Evolutionary conservation across 2,329 filamentous ascomycete species (phyloP).

Genomic region (Didymella pomorum): DNA sequence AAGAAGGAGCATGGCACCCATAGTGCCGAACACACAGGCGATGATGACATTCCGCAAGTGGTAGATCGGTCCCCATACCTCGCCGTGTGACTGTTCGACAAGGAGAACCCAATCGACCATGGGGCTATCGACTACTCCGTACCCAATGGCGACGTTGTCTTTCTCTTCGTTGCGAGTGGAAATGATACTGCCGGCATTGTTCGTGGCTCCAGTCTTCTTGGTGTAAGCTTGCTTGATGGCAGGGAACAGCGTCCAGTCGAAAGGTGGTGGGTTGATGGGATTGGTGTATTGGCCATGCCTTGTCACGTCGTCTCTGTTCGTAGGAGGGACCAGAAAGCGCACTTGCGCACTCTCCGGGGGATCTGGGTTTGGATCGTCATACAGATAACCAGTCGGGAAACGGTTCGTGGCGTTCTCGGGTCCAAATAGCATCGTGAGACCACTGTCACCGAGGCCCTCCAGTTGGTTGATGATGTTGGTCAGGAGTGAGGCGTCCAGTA

Average conservation of each 20-base stretch:
- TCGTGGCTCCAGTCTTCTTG: conserved; percentile 55
- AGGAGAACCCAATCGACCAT: conserved; percentile 84
- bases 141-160: conserved; percentile 77
- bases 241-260: conserved; percentile 68
- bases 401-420: conserved; percentile 71
- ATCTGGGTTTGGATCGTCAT: conserved; percentile 27
- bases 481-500: conserved; percentile 73
- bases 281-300: conserved; percentile 42
- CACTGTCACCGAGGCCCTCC: conserved; percentile 75
- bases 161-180: conserved; percentile 77
- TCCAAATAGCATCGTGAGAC: conserved; percentile 74
- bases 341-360: conserved; percentile 39
- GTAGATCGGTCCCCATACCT: conserved; percentile 79
- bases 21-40: conserved; percentile 84
- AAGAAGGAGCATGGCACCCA: conserved; percentile 74
- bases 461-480: conserved; percentile 67
- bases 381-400: conserved; percentile 50
- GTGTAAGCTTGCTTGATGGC: conserved; percentile 69
- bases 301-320: conserved; percentile 26
- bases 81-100: conserved; percentile 76
- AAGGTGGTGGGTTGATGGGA: conserved; percentile 51
- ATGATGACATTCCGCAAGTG: conserved; percentile 81
- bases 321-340: conserved; percentile 47
- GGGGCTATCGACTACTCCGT: conserved; percentile 70
- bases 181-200: conserved; percentile 74